Conservation (phyloP, 495 filamentous ascomycete species). For the Talaromyces proteolyticus region DNA sequence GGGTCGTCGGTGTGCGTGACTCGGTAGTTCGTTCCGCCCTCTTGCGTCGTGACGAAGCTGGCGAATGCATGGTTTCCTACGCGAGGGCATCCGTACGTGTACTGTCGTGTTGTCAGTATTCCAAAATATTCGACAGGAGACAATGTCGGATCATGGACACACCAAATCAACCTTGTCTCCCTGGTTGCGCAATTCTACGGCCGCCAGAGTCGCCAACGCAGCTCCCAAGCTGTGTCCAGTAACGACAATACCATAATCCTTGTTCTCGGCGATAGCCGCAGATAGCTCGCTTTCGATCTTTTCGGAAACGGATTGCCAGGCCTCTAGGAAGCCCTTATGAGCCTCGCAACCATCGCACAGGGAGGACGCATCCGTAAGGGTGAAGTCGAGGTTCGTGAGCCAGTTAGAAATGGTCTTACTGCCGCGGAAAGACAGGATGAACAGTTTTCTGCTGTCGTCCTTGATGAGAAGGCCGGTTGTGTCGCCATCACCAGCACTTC, state of each 20-base stretch:
- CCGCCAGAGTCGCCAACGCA: slow-evolving; percentile 57
- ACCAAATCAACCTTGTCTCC: slow-evolving; percentile 33
- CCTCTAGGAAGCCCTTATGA: slow-evolving; percentile 48
- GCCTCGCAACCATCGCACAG: slow-evolving; percentile 41
- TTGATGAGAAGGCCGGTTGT: slow-evolving; percentile 64
- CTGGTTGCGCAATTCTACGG: slow-evolving; percentile 47
- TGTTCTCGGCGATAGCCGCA: slow-evolving; percentile 30
- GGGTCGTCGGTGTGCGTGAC: slow-evolving; percentile 64
- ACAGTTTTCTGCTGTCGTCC: slow-evolving; percentile 54
- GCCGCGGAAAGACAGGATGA: slow-evolving; percentile 69
- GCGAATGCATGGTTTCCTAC: slow-evolving; percentile 55
- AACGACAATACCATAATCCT: slow-evolving; percentile 47
- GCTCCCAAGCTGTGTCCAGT: slow-evolving; percentile 68
- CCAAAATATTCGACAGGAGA: background rate
- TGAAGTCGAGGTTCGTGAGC: slow-evolving; percentile 55
- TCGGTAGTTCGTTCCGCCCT: slow-evolving; percentile 45
- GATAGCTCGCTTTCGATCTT: slow-evolving; percentile 29
- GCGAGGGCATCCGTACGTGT: slow-evolving; percentile 64
- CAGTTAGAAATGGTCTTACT: slow-evolving; percentile 57
- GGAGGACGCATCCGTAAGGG: slow-evolving; percentile 17
- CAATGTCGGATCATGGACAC: slow-evolving; percentile 8
- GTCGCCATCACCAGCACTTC: slow-evolving; percentile 39
- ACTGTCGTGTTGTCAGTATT: too few relatives aligned
- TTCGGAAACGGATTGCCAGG: slow-evolving; percentile 44
- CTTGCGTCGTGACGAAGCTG: slow-evolving; percentile 47